phyloP scores from a whole-genome alignment of 108 stramenopile genomes.

The Nitzschia inconspicua region DNA sequence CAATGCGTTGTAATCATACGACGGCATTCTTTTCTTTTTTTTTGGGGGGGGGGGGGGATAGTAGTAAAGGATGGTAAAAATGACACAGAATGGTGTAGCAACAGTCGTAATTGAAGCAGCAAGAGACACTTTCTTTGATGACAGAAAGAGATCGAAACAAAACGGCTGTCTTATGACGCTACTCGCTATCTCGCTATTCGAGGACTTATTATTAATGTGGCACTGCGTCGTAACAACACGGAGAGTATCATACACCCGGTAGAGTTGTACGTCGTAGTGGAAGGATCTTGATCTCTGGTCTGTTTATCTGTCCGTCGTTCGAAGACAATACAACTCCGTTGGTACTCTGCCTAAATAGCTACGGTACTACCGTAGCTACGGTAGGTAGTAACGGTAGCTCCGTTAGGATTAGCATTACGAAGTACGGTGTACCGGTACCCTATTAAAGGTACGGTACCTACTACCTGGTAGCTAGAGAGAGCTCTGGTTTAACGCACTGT shows the following conservation, averaged over 20 bases:
- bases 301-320: neutral
- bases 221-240: neutral
- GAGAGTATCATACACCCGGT: neutral
- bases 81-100: too few relatives aligned
- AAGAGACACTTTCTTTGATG: neutral
- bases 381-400: too few relatives aligned
- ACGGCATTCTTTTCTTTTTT: neutral
- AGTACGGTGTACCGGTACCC: too few relatives aligned
- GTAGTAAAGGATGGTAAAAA: neutral
- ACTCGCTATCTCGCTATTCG: too few relatives aligned
- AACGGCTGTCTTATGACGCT: too few relatives aligned
- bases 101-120: neutral
- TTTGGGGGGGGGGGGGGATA: neutral
- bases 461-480: too few relatives aligned
- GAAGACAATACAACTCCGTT: neutral
- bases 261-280: neutral
- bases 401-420: too few relatives aligned
- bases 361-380: too few relatives aligned
- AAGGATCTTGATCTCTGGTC: neutral
- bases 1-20: slow-evolving; percentile 54
- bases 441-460: too few relatives aligned
- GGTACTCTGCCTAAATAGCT: neutral
- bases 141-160: neutral
- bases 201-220: neutral
- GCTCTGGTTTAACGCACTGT: too few relatives aligned